These are phyloP conservation scores for Ceriops tagal DNA, from an alignment of 345 rosid genomes.

Conservation along the genomic window DNA sequence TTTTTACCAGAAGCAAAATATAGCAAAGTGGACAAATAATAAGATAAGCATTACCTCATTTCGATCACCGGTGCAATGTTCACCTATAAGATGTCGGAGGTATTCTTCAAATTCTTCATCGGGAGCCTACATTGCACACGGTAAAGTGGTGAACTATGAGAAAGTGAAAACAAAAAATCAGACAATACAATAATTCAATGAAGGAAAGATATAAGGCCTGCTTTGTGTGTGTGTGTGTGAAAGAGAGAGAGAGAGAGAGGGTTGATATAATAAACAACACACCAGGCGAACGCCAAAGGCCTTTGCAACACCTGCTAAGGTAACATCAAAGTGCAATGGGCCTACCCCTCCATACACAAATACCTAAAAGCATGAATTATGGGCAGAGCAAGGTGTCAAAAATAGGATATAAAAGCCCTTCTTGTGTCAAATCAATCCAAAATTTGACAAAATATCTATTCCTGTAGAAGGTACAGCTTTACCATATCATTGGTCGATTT, in stretches of 20 bases:
- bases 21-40: slow-evolving; percentile 7
- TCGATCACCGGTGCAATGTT: slow-evolving; percentile 78
- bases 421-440: background rate
- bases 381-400: slow-evolving; percentile 3
- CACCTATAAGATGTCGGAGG: slow-evolving; percentile 69
- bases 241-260: background rate
- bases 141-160: slow-evolving; percentile 5
- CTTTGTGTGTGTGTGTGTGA: background rate
- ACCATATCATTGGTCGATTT: slow-evolving; percentile 80
- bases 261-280: slow-evolving; percentile 9
- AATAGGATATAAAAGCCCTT: background rate
- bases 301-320: slow-evolving; percentile 90
- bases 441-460: slow-evolving; percentile 11
- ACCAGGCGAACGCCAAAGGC: slow-evolving; percentile 98
- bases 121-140: slow-evolving; percentile 63
- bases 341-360: slow-evolving; percentile 91
- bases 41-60: slow-evolving; percentile 58
- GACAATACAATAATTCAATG: background rate
- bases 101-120: slow-evolving; percentile 98
- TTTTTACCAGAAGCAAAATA: background rate
- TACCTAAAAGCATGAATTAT: slow-evolving; percentile 45
- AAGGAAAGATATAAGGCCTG: background rate
- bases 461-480: slow-evolving; percentile 18
- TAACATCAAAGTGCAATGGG: slow-evolving; percentile 91
- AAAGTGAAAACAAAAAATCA: background rate